Evolutionary conservation across 2,329 filamentous ascomycete genomes (phyloP).

Genomic region (Penicillium verrucosum): DNA sequence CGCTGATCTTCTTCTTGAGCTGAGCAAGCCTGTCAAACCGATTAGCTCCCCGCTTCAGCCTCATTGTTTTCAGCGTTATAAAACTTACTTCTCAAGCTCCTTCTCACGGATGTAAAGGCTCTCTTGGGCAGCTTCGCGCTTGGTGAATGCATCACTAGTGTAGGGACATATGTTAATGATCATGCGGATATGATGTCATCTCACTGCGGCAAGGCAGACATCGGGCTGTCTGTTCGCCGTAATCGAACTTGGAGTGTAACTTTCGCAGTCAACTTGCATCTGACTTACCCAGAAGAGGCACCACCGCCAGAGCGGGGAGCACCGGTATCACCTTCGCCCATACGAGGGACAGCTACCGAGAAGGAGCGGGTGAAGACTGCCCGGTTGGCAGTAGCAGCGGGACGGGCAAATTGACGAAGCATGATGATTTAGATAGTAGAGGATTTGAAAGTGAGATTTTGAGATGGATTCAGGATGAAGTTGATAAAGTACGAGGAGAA

Average conservation of each 20-base stretch:
- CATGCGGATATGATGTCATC: constrained; percentile 13
- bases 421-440: constrained; percentile 44
- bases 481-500: constrained; percentile 1
- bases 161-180: constrained; percentile 13
- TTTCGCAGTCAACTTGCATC: neutral
- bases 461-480: neutral
- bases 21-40: constrained; percentile 55
- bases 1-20: constrained; percentile 65
- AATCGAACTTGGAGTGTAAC: neutral
- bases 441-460: neutral
- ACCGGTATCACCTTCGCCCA: constrained; percentile 69
- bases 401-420: constrained; percentile 64
- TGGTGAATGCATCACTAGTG: constrained; percentile 81
- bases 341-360: constrained; percentile 59
- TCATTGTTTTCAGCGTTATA: neutral
- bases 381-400: constrained; percentile 54
- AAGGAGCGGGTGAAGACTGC: constrained; percentile 55
- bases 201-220: constrained; percentile 6
- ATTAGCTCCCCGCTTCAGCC: constrained; percentile 4
- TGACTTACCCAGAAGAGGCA: constrained; percentile 36
- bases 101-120: constrained; percentile 79
- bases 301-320: constrained; percentile 38
- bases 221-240: neutral
- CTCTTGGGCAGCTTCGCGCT: constrained; percentile 84
- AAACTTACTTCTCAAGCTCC: constrained; percentile 74